These are phyloP conservation scores for Penicillium roqueforti DNA, from an alignment of 495 filamentous ascomycete species.

Conservation along the genomic window DNA sequence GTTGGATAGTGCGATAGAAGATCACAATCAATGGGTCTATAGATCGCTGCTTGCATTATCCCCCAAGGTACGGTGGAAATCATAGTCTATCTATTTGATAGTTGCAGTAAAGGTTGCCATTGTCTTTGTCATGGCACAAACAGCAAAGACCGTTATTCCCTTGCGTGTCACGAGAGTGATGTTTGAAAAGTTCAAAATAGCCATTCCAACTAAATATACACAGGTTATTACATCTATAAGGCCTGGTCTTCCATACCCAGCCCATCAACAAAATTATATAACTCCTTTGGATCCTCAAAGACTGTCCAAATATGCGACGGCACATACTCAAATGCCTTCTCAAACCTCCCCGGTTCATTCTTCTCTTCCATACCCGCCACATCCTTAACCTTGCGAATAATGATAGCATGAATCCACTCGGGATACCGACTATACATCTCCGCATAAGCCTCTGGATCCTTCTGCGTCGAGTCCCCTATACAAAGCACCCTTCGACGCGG, in stretches of 20 bases:
- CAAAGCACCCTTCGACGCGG: constrained; percentile 74
- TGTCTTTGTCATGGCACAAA: too few species aligned
- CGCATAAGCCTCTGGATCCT: constrained; percentile 86
- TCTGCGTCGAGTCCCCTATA: constrained; percentile 88
- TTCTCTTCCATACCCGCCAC: constrained; percentile 68
- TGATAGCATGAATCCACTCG: constrained; percentile 73
- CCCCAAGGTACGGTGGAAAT: not conserved
- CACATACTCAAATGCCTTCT: constrained; percentile 74
- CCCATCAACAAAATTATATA: constrained; percentile 46
- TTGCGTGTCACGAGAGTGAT: too few species aligned
- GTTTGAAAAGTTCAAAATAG: not conserved
- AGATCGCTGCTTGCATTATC: not conserved
- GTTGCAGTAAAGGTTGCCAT: not conserved
- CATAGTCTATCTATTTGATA: not conserved
- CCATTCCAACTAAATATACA: not conserved
- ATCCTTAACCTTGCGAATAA: constrained; percentile 77
- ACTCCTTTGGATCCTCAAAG: constrained; percentile 69
- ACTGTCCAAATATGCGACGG: constrained; percentile 70
- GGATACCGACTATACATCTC: constrained; percentile 61
- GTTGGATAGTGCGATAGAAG: not conserved
- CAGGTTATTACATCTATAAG: constrained; percentile 11
- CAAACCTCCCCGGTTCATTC: constrained; percentile 70
- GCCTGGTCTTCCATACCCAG: constrained; percentile 32
- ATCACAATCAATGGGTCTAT: not conserved
- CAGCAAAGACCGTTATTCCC: too few species aligned